A percentile compares a stretch with the other conserved stretches of the same genome.
Conservation (phyloP, 495 filamentous ascomycete species). For the Hypoxylon subgilvum region DNA sequence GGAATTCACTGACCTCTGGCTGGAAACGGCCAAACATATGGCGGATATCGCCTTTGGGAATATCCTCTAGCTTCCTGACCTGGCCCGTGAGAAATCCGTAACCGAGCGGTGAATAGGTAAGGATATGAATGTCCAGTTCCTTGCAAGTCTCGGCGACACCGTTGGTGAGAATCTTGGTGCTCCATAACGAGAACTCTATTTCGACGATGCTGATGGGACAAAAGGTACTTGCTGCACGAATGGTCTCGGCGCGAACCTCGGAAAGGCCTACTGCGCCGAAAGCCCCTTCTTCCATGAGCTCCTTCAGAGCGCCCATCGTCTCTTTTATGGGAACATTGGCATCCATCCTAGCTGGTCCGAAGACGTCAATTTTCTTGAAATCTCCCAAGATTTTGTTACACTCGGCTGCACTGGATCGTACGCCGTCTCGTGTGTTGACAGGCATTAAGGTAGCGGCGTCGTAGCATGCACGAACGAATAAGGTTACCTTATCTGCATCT, state of each 20-base stretch:
- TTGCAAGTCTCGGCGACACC: slow-evolving; percentile 67
- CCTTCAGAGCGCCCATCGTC: slow-evolving; percentile 36
- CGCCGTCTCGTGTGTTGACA: background rate
- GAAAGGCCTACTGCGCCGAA: slow-evolving; percentile 70
- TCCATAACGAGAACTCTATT: slow-evolving; percentile 72
- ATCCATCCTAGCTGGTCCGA: slow-evolving; percentile 71
- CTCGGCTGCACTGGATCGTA: slow-evolving; percentile 64
- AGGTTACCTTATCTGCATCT: slow-evolving; percentile 63
- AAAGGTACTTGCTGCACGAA: slow-evolving; percentile 66
- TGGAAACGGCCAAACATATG: slow-evolving; percentile 63
- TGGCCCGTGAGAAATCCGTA: slow-evolving; percentile 39
- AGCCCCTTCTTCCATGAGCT: slow-evolving; percentile 68
- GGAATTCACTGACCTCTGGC: no score
- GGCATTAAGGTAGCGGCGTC: background rate
- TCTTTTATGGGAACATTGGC: slow-evolving; percentile 51
- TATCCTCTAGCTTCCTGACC: slow-evolving; percentile 61
- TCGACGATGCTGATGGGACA: slow-evolving; percentile 71
- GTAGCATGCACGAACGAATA: slow-evolving; percentile 65
- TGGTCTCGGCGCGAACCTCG: slow-evolving; percentile 69
- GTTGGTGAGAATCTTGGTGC: slow-evolving; percentile 68
- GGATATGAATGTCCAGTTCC: slow-evolving; percentile 71
- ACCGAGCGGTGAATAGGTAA: slow-evolving; percentile 54
- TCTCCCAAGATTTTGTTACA: slow-evolving; percentile 57
- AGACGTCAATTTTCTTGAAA: slow-evolving; percentile 76
- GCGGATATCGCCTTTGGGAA: slow-evolving; percentile 65